phyloP scores from a whole-genome alignment of 148 eudicot genomes.

The Rhododendron ferrugineum region DNA sequence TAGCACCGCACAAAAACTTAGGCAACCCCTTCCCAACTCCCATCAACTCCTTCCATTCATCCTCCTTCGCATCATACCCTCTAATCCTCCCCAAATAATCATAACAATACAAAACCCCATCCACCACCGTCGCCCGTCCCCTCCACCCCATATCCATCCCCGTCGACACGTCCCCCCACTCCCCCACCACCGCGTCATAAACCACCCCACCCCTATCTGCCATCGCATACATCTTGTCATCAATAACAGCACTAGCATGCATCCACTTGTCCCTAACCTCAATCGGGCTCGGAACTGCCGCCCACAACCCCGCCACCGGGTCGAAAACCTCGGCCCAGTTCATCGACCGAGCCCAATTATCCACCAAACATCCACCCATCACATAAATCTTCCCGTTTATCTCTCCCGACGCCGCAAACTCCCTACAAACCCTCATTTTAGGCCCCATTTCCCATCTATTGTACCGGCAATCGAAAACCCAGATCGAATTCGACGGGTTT shows the following conservation, averaged over 20 bases:
- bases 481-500: conserved; percentile 32
- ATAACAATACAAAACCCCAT: conserved; percentile 75
- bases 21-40: conserved; percentile 75
- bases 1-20: conserved; percentile 84
- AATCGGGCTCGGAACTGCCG: conserved; percentile 40
- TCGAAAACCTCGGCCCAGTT: conserved; percentile 90
- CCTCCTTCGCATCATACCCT: conserved; percentile 62
- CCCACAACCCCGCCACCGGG: conserved; percentile 51
- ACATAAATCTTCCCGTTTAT: conserved; percentile 71
- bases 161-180: conserved; percentile 62
- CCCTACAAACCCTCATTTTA: conserved; percentile 65
- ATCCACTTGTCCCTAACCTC: conserved; percentile 80
- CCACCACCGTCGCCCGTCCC: conserved; percentile 79
- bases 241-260: conserved; percentile 83
- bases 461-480: conserved; percentile 61
- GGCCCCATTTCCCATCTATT: conserved; percentile 77
- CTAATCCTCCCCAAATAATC: conserved; percentile 83
- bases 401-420: conserved; percentile 74
- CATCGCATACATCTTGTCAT: conserved; percentile 73
- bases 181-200: conserved; percentile 38
- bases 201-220: conserved; percentile 92
- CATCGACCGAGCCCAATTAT: conserved; percentile 57
- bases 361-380: conserved; percentile 81
- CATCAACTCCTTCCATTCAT: conserved; percentile 70
- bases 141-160: conserved; percentile 91